phyloP scores from a whole-genome alignment of 257 asterid genomes.

The Fraxinus quadrangulata region DNA sequence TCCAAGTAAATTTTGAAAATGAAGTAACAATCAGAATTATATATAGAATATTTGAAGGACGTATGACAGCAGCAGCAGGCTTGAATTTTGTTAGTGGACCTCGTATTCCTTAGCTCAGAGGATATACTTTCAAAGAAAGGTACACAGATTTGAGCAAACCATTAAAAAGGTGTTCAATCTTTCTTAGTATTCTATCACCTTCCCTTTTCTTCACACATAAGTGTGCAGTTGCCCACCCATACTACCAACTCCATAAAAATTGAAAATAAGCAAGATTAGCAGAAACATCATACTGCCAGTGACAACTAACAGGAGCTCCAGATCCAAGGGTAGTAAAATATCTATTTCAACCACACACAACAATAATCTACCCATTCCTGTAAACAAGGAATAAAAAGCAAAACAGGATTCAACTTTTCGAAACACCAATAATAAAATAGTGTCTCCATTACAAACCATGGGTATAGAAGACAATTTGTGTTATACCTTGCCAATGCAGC shows the following conservation, averaged over 20 bases:
- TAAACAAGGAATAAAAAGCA: slow-evolving; percentile 18
- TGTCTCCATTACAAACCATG: slow-evolving; percentile 14
- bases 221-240: neutral
- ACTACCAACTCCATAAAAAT: slow-evolving; percentile 10
- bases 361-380: neutral
- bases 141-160: neutral
- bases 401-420: slow-evolving; percentile 7
- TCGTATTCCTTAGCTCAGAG: neutral
- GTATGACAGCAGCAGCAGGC: slow-evolving; percentile 2
- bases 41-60: slow-evolving; percentile 7
- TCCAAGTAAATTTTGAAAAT: neutral
- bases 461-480: slow-evolving; percentile 24
- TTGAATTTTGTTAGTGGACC: neutral
- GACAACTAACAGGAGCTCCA: slow-evolving; percentile 2
- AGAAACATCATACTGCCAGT: slow-evolving; percentile 10
- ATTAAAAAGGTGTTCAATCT: slow-evolving; percentile 1
- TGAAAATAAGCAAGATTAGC: slow-evolving; percentile 11
- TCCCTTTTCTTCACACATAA: neutral
- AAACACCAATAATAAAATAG: slow-evolving; percentile 21
- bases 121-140: neutral
- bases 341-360: neutral
- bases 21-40: slow-evolving; percentile 5
- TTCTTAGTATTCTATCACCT: neutral
- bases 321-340: neutral
- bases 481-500: slow-evolving; percentile 87